phyloP scores from a whole-genome alignment of 306 rosid species.

The Canavalia gladiata region DNA sequence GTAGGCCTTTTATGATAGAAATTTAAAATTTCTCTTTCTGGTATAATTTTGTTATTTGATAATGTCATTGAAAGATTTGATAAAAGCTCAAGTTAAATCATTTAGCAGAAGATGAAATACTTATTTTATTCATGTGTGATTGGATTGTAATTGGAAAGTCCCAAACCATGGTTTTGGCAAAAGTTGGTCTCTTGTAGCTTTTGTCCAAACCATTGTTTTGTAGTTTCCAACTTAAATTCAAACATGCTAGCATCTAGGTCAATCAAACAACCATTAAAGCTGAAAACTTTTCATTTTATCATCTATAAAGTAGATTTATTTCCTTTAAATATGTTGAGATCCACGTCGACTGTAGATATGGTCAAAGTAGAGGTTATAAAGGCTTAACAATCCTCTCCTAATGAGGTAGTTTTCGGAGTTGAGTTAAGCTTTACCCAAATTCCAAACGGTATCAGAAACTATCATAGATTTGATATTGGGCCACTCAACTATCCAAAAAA shows the following conservation, averaged over 20 bases:
- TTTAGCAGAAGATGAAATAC: neutral
- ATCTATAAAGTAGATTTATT: constrained; percentile 1
- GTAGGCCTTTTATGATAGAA: neutral
- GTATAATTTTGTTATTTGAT: neutral
- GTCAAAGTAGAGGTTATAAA: too few relatives aligned
- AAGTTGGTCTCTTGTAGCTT: neutral
- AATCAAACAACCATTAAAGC: neutral
- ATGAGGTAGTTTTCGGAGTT: too few relatives aligned
- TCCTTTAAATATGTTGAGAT: neutral
- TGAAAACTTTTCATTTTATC: neutral
- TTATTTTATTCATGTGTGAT: neutral
- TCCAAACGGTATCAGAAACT: too few relatives aligned
- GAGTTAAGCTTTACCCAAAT: too few relatives aligned
- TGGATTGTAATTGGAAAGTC: neutral
- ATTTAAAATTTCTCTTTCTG: neutral
- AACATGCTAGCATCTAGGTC: neutral
- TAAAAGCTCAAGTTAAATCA: neutral
- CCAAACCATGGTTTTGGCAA: neutral
- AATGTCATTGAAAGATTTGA: neutral
- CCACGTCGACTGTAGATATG: too few relatives aligned
- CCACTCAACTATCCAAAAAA: too few relatives aligned
- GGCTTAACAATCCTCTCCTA: too few relatives aligned
- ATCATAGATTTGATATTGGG: too few relatives aligned
- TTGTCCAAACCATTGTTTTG: neutral
- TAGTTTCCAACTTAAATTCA: neutral